Evolutionary conservation across 108 stramenopile species (phyloP).

Genomic region (Nitzschia sp.): DNA sequence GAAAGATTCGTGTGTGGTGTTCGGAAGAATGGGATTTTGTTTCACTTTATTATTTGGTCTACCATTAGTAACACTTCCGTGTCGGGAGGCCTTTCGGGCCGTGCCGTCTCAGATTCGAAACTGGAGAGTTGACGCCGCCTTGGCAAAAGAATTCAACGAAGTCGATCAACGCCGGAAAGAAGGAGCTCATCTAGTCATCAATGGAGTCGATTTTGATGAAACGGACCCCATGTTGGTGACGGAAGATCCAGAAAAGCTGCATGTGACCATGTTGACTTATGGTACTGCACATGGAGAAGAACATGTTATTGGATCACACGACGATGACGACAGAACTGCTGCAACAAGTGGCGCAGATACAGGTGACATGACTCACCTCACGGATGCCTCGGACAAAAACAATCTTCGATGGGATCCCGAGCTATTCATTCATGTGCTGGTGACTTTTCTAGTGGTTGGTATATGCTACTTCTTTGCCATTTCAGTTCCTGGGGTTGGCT

Average conservation of each 20-base stretch:
- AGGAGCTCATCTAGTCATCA: slow-evolving; percentile 25
- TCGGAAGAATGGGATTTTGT: slow-evolving; percentile 68
- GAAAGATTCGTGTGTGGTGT: slow-evolving; percentile 34
- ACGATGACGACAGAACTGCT: not conserved
- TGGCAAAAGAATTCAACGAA: not conserved
- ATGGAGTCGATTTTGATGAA: slow-evolving; percentile 37
- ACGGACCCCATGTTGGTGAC: not conserved
- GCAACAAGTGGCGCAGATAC: not conserved
- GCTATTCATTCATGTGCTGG: slow-evolving; percentile 39
- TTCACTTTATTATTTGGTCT: slow-evolving; percentile 57
- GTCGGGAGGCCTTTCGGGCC: slow-evolving; percentile 52
- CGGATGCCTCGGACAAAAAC: not conserved
- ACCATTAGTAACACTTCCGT: slow-evolving; percentile 63
- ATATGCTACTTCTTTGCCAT: slow-evolving; percentile 61
- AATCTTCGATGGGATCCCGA: slow-evolving; percentile 3
- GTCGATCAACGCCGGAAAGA: slow-evolving; percentile 1
- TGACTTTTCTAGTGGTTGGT: slow-evolving; percentile 56
- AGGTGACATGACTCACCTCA: not conserved
- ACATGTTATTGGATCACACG: not conserved
- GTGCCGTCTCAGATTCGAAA: slow-evolving; percentile 14
- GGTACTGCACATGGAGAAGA: not conserved
- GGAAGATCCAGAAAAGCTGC: slow-evolving; percentile 16
- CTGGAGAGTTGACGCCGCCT: slow-evolving; percentile 2
- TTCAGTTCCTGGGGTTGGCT: slow-evolving; percentile 65
- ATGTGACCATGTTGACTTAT: slow-evolving; percentile 14